Evolutionary conservation across 352 stramenopile species (phyloP).

Genomic region (Phytophthora macrochlamydospora): DNA sequence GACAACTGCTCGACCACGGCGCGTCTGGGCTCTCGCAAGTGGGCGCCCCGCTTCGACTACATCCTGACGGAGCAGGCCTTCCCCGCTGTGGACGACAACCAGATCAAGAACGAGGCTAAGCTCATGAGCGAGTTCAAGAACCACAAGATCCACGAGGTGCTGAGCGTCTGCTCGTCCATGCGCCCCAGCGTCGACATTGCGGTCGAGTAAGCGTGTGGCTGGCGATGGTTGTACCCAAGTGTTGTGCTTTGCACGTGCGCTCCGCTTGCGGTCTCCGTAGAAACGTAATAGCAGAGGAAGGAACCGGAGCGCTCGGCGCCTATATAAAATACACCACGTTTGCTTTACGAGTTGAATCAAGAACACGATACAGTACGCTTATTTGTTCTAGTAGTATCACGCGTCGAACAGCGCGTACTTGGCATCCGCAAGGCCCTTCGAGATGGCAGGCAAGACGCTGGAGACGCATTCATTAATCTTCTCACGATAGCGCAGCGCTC

Average conservation of each 20-base stretch:
- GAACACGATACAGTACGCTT: background rate
- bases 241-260: slow-evolving; percentile 11
- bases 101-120: slow-evolving; percentile 79
- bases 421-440: slow-evolving; percentile 61
- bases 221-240: slow-evolving; percentile 14
- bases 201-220: slow-evolving; percentile 57
- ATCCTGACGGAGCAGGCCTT: slow-evolving; percentile 98
- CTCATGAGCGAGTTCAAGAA: slow-evolving; percentile 96
- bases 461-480: slow-evolving; percentile 51
- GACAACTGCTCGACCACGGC: slow-evolving; percentile 99
- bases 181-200: slow-evolving; percentile 96
- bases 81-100: slow-evolving; percentile 94
- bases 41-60: slow-evolving; percentile 98
- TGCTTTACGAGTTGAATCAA: too few species aligned
- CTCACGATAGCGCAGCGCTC: slow-evolving; percentile 53
- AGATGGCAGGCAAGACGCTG: slow-evolving; percentile 51
- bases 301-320: slow-evolving; percentile 1
- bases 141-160: slow-evolving; percentile 97
- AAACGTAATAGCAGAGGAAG: slow-evolving; percentile 2
- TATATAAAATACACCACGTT: slow-evolving; percentile 26
- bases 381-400: slow-evolving; percentile 17
- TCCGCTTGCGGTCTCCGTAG: slow-evolving; percentile 8
- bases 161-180: slow-evolving; percentile 95
- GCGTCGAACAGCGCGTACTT: slow-evolving; percentile 73
- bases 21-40: slow-evolving; percentile 97